Evolutionary conservation across 2,329 filamentous ascomycete species (phyloP), one percentile per base, ranked within the genome.

Genomic region (Juglanconis sp.): DNA sequence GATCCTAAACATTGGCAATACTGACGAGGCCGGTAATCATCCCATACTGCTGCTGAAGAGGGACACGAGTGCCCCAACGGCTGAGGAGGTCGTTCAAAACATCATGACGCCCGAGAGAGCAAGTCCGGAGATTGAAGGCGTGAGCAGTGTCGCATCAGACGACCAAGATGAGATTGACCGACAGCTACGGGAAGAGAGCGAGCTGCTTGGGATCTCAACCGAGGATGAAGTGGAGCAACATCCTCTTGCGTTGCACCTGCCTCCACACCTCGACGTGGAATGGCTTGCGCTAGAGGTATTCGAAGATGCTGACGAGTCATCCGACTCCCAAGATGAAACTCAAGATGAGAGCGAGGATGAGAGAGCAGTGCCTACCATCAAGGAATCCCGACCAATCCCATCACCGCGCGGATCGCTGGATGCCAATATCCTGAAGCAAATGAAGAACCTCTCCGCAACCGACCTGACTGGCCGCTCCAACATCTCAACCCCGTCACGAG

Each of bases 271-370:
- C 0, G 93, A 96, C 66, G 87, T 89, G 0, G 93, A 96, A 73
- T 97, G 93, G 93, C 84, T 96, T 65, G 93, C 93, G 0, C 85
- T 97, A 15, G 92, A 96, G 70, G 90, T 96, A 1, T 95, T 88
- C 70, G 80, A 86, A 3, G 77, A 81, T 1, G 83, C 83, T 4
- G 69, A 80, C 0, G 82, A 84, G 2, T 57, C 59, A 8, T 57
- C 50, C 47, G 82, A 85, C 44, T 61, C 65, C 2, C 67, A 65
- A 3, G 68, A 69, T 6, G 65, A 66, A 10, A 67, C 76, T 44
- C 77, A 77, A 24, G 66, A 61, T 5, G 63, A 64, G 1, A 56
- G 56, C 34, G 48, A 56, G 35, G 64, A 64, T 35, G 64, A 68
- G 8, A 56, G 67, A 74, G 76, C 17, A 42, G 56, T 49, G 55